Evolutionary conservation across 2,329 filamentous ascomycete species (phyloP), one percentile per base, ranked within the genome.

Genomic region (Trichoderma arundinaceum): DNA sequence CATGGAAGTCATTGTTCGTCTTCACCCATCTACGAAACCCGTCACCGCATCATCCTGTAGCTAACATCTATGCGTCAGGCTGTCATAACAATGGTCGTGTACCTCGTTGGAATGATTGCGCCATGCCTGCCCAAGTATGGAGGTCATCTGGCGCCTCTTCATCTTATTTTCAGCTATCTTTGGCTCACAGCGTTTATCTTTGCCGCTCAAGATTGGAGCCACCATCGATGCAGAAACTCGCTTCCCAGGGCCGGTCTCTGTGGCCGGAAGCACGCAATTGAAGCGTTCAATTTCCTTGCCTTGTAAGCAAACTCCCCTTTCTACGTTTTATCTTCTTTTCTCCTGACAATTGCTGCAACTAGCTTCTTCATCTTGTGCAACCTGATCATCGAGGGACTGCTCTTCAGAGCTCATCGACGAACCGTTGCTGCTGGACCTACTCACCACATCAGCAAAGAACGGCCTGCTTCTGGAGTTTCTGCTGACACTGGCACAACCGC

Each of bases 101-200:
- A 68, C 41, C 53, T 70, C 3, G 10, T 70, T 28, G 68, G 64
- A 38, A 65, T 69, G 65, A 33, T 69, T 12, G 17, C 71, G 1
- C 69, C 72, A 3, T 41, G 71, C 0, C 4, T 70, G 13, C 52
- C 66, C 8, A 66, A 59, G 2, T 73, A 72, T 35, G 54, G 65
- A 12, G 72, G 72, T 2, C 48, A 67, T 2, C 41, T 74, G 1
- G 38, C 68, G 46, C 70, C 70, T 1, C 4, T 69, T 2, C 70
- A 71, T 56, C 56, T 72, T 9, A 58, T 69, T 48, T 70, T 73
- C 28, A 72, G 70, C 35, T 73, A 72, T 44, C 68, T 73, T 0
- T 73, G 72, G 72, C 67, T 74, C 49, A 71, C 71, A 3, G 64
- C 70, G 7, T 72, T 73, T 54, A 69, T 72, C 66, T 73, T 73